phyloP scores from a whole-genome alignment of 352 stramenopile genomes.

The Globisporangium canariense region DNA sequence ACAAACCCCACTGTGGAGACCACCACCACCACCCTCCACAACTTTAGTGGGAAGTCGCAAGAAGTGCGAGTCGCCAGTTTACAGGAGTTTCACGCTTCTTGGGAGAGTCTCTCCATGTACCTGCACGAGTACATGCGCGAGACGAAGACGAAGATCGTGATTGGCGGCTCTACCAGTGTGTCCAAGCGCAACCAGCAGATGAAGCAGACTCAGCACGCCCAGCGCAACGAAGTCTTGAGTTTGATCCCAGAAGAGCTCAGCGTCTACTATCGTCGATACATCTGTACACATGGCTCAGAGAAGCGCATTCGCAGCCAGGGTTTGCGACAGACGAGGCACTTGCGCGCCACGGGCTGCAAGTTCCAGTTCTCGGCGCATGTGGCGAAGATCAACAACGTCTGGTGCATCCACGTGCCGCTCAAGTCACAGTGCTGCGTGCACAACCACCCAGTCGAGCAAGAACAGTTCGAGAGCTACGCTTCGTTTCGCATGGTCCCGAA shows the following conservation, averaged over 20 bases:
- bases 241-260: slow-evolving; percentile 3
- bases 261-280: slow-evolving; percentile 1
- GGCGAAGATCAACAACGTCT: background rate
- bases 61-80: background rate
- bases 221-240: background rate
- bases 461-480: slow-evolving; percentile 4
- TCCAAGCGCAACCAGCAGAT: slow-evolving; percentile 1
- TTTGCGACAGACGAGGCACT: background rate
- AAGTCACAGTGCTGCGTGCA: slow-evolving; percentile 1
- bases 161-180: background rate
- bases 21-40: background rate
- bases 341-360: slow-evolving; percentile 1
- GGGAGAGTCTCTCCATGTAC: background rate
- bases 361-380: slow-evolving; percentile 1
- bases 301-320: background rate
- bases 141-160: slow-evolving; percentile 8
- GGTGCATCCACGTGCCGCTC: slow-evolving; percentile 1
- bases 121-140: slow-evolving; percentile 3
- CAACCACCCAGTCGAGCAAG: slow-evolving; percentile 4
- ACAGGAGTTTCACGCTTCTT: slow-evolving; percentile 1
- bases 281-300: slow-evolving; percentile 2
- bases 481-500: slow-evolving; percentile 1
- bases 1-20: background rate
- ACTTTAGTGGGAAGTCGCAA: background rate
- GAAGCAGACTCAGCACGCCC: background rate